Conservation (phyloP, 306 rosid species). For the Pterocarpus santalinus region DNA sequence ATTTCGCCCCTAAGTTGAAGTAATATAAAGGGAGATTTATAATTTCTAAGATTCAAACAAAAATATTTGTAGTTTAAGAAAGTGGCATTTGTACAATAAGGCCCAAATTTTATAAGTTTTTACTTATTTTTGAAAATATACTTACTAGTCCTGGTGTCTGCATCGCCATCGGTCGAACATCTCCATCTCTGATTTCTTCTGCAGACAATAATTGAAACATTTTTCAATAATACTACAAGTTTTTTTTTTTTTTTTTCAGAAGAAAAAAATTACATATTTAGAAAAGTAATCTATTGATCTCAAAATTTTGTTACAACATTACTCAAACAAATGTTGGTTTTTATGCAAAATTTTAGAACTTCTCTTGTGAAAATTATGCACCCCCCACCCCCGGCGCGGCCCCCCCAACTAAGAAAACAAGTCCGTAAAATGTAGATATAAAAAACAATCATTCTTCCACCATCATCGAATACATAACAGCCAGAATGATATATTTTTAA, state of each 20-base stretch:
- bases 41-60: neutral
- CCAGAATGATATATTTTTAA: too few species aligned
- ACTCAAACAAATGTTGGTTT: neutral
- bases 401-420: neutral
- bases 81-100: neutral
- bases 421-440: too few species aligned
- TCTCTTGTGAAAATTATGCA: too few species aligned
- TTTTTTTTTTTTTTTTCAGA: neutral
- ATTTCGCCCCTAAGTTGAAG: neutral
- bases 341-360: too few species aligned
- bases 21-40: neutral
- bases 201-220: slow-evolving; percentile 22
- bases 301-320: neutral
- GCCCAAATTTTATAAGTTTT: neutral
- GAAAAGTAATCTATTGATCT: neutral
- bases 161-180: slow-evolving; percentile 33
- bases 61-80: neutral
- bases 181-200: slow-evolving; percentile 35
- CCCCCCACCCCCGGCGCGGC: too few species aligned
- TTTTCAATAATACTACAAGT: neutral
- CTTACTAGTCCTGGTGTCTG: slow-evolving; percentile 43
- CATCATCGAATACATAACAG: neutral
- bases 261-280: neutral
- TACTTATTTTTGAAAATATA: neutral
- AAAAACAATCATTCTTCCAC: neutral